Percentiles rank a stretch among this genome's conserved stretches.
These are phyloP conservation scores for Geotrichum macrosporum DNA, from an alignment of 1,139 yeast genomes.

Conservation along the genomic window DNA sequence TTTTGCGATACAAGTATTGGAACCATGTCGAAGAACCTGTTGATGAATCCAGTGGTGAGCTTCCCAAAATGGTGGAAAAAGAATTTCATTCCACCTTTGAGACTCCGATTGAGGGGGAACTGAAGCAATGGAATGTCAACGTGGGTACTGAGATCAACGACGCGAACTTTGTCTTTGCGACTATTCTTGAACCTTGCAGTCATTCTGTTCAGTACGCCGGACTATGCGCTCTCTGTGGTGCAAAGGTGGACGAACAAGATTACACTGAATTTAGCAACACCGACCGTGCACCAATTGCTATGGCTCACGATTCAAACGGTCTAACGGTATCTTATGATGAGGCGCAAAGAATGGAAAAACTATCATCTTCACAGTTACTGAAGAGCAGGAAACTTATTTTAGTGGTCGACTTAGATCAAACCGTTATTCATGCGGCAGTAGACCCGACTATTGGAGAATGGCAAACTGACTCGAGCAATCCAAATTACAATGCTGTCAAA, in stretches of 20 bases:
- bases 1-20: slow-evolving; percentile 63
- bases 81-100: slow-evolving; percentile 57
- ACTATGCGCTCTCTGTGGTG: slow-evolving; percentile 90
- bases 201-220: slow-evolving; percentile 98
- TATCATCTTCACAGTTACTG: slow-evolving; percentile 57
- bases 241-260: slow-evolving; percentile 70
- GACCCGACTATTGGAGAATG: slow-evolving; percentile 97
- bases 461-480: slow-evolving; percentile 81
- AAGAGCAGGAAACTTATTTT: slow-evolving; percentile 67
- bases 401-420: slow-evolving; percentile 95
- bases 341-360: slow-evolving; percentile 76
- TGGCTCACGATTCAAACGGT: slow-evolving; percentile 89
- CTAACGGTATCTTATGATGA: slow-evolving; percentile 79
- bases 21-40: slow-evolving; percentile 45
- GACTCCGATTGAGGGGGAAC: slow-evolving; percentile 72
- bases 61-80: slow-evolving; percentile 31
- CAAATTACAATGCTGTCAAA: slow-evolving; percentile 77
- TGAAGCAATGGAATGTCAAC: slow-evolving; percentile 49
- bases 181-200: slow-evolving; percentile 75
- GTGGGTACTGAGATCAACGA: slow-evolving; percentile 55
- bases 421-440: slow-evolving; percentile 95
- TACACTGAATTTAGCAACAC: slow-evolving; percentile 68
- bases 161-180: slow-evolving; percentile 33
- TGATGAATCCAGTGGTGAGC: slow-evolving; percentile 34
- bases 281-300: slow-evolving; percentile 77